Base-by-base conservation (phyloP, 2,329 filamentous ascomycete genomes). In the Akanthomyces dipterigenus region DNA sequence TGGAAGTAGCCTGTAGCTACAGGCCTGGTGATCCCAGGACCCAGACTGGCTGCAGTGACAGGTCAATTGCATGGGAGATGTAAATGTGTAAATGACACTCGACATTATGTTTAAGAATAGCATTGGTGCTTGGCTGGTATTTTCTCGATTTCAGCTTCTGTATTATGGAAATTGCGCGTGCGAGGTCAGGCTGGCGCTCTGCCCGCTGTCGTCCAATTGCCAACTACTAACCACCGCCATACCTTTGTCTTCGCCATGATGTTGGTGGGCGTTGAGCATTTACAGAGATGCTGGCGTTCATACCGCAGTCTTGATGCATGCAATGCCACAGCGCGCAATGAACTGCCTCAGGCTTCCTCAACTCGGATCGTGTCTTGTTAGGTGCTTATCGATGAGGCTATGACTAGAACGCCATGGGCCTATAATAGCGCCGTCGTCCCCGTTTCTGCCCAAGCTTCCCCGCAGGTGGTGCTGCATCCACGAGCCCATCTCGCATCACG, bases 371-470 rank as follows among this genome's bases (percentile, higher is more conserved):
- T 34, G 54, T 24, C 26, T 22, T 46, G 11, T 20, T 12, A 36
- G 54, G 40, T 34, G 28, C 28, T 42, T 16, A 14, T 26, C n/a
- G n/a, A n/a, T n/a, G n/a, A n/a, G n/a, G n/a, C 28, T n/a, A 5
- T 18, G 20, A 16, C 28, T 12, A 46, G 28, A 40, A 43, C 45
- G 43, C 31, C 20, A 57, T 46, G 31, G 9, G 24, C 55, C 20
- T 38, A 34, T 49, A 49, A 49, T 60, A 51, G 48, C 48, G 48
- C 38, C 34, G 5, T 58, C 20, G 34, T 22, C 45, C 34, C 55
- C 55, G 34, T 58, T 58, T 58, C 55, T 58, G 46, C 55, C 55
- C 55, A 50, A 50, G 45, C 24, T 53, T 60, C 56, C 56, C 56
- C 56, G 48, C 46, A 51, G 24, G 46, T 36, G 36, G 43, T 51